phyloP scores from a whole-genome alignment of 345 rosid species.

The Lepidium sativum region DNA sequence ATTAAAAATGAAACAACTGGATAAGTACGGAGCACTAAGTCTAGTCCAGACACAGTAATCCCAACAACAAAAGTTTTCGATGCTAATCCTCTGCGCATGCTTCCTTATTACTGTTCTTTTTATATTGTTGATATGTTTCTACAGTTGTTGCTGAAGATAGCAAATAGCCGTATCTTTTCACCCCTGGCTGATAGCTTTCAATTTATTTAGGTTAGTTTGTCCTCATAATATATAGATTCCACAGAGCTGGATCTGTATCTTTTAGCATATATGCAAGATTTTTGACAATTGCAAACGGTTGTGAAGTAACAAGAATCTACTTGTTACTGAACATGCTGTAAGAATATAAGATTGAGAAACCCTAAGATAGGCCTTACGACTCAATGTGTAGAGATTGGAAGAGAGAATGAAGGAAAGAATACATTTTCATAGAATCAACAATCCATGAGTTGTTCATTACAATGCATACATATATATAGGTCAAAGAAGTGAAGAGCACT shows the following conservation, averaged over 20 bases:
- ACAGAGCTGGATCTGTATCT: background rate
- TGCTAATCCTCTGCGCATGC: constrained; percentile 18
- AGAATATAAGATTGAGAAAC: too few species aligned
- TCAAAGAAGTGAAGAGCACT: too few species aligned
- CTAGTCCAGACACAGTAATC: background rate
- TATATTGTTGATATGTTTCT: background rate
- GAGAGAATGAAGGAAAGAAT: too few species aligned
- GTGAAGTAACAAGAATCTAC: background rate
- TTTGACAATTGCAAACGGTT: background rate
- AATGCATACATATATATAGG: too few species aligned
- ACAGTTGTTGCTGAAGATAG: background rate
- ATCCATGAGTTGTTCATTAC: too few species aligned
- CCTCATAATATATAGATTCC: too few species aligned
- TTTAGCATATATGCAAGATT: background rate
- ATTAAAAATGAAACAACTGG: background rate
- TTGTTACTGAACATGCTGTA: background rate
- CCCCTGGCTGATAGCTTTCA: background rate
- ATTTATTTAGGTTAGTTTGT: background rate
- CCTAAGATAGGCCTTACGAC: too few species aligned
- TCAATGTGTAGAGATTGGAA: too few species aligned
- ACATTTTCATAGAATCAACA: too few species aligned
- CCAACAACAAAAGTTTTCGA: background rate
- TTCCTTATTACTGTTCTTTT: background rate
- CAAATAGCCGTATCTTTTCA: background rate
- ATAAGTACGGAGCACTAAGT: constrained; percentile 14